Evolutionary conservation across 192 early-diverging fungal genomes (phyloP).

Genomic region (Gigaspora rosea): DNA sequence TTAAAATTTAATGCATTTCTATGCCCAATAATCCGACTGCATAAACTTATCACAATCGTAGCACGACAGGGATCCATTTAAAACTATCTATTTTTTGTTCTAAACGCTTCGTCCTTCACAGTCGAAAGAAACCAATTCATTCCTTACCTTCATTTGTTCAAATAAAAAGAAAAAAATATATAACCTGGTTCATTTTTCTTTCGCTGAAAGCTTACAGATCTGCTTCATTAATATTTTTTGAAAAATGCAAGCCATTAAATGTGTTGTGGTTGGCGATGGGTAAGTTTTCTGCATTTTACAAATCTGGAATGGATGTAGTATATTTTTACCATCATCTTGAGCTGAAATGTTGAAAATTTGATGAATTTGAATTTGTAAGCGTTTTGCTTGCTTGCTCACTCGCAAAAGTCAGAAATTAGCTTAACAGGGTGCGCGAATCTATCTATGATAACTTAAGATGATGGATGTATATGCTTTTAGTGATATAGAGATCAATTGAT

Average conservation of each 20-base stretch:
- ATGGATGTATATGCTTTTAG: no score
- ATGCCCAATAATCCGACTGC: no score
- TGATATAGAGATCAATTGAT: no score
- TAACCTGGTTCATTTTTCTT: neutral
- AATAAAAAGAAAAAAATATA: neutral
- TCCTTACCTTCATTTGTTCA: neutral
- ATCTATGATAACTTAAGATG: no score
- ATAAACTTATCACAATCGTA: no score
- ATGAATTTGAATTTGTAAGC: neutral
- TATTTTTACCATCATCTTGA: neutral
- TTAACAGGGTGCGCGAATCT: no score
- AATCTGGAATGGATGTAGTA: neutral
- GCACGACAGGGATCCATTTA: no score
- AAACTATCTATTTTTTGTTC: no score
- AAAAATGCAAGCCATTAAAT: slow-evolving; percentile 87
- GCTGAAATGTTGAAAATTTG: neutral
- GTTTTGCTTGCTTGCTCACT: no score
- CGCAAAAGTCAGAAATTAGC: no score
- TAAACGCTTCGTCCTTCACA: neutral
- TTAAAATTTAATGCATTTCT: no score
- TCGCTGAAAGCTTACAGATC: neutral
- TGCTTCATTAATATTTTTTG: neutral
- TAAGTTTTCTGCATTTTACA: slow-evolving; percentile 37
- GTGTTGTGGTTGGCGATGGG: slow-evolving; percentile 88
- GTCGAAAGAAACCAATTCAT: neutral